A percentile compares a stretch with the other conserved stretches of the same genome.
phyloP scores from a whole-genome alignment of 2,329 filamentous ascomycete genomes.

The Sporothrix euskadiensis region DNA sequence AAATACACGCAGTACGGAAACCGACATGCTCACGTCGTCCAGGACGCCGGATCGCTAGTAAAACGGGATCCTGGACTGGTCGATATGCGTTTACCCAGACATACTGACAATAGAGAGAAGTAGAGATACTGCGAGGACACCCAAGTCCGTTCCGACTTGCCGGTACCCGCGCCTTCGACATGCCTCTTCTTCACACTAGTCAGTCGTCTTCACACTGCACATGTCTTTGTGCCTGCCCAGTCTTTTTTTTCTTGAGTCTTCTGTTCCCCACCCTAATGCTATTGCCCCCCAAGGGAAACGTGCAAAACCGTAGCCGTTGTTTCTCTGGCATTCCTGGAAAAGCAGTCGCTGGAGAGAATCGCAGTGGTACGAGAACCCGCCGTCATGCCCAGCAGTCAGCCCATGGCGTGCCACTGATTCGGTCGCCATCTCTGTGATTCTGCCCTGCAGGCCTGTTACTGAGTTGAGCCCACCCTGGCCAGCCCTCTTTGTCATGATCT shows the following conservation, averaged over 20 bases:
- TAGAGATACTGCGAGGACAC: not conserved
- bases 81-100: not conserved
- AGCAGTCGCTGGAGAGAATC: conserved; percentile 6
- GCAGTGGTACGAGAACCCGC: conserved; percentile 5
- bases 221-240: not conserved
- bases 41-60: not conserved
- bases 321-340: conserved; percentile 13
- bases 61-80: not conserved
- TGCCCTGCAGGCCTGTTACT: not conserved
- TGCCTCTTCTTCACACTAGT: not conserved
- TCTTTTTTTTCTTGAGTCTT: not conserved
- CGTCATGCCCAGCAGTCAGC: not conserved
- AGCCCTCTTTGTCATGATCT: conserved; percentile 14
- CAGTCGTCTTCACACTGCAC: not conserved
- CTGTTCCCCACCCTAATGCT: not conserved
- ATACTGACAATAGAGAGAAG: not conserved
- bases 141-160: conserved; percentile 15
- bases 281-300: not conserved
- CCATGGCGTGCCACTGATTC: not conserved
- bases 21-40: conserved; percentile 21
- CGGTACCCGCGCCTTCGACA: conserved; percentile 12
- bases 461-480: not conserved
- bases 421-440: not conserved
- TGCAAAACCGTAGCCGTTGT: conserved; percentile 15
- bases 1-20: conserved; percentile 19